Evolutionary conservation across 176 grass and related monocot species (phyloP).

Genomic region (Eremochloa ophiuroides): DNA sequence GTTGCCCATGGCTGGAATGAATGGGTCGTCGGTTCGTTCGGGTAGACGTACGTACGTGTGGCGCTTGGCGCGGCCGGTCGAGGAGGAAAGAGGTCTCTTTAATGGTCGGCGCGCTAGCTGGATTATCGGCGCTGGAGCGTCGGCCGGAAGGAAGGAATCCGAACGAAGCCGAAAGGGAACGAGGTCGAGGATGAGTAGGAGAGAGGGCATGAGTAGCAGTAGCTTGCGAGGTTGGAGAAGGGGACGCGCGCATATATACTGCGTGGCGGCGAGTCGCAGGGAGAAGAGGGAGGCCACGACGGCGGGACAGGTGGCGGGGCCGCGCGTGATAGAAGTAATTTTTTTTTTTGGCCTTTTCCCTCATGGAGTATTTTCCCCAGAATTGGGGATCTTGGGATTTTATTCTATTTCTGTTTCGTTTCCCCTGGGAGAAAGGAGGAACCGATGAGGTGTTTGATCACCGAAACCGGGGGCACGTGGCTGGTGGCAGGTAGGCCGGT

Average conservation of each 20-base stretch:
- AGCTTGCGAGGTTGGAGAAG: slow-evolving; percentile 32
- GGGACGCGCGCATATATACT: slow-evolving; percentile 16
- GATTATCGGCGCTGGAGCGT: too few relatives aligned
- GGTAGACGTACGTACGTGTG: background rate
- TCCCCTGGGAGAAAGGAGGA: background rate
- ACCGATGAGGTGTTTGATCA: background rate
- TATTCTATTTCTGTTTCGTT: background rate
- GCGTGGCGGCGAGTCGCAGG: background rate
- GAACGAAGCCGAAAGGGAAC: slow-evolving; percentile 6
- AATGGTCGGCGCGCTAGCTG: too few relatives aligned
- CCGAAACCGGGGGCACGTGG: slow-evolving; percentile 18
- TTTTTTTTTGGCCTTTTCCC: background rate
- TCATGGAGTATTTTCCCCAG: too few relatives aligned
- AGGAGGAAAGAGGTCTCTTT: background rate
- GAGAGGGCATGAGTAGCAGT: background rate
- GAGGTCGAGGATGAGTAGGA: background rate
- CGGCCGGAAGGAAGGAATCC: too few relatives aligned
- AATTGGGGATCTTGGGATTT: background rate
- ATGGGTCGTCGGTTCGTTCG: background rate
- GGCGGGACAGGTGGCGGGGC: slow-evolving; percentile 18
- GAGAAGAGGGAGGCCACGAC: background rate
- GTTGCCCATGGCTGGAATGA: slow-evolving; percentile 14
- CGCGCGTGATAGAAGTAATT: background rate
- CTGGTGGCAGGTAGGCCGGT: background rate
- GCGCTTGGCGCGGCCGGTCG: background rate